Base-by-base conservation (phyloP, 139 green algal genomes). In the Raphidocelis subcapitata region DNA sequence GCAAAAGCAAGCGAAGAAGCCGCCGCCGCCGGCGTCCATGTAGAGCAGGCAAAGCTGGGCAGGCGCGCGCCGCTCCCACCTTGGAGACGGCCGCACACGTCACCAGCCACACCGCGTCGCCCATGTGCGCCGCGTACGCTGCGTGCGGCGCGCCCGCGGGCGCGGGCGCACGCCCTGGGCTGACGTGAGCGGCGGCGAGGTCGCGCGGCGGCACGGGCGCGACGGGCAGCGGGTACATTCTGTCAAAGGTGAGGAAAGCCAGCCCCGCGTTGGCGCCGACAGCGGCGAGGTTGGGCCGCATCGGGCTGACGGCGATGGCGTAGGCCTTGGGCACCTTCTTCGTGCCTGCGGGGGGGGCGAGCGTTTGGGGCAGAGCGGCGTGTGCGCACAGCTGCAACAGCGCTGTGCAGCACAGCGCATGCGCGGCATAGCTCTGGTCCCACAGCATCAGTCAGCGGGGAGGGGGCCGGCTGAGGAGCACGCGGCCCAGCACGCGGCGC, bases 271-370 rank as follows among this genome's bases (percentile, higher is more conserved):
- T 89, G 61, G 72, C 72, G 26, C 71, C 84, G 1, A 77, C 67
- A 2, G 72, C 74, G 20, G 81, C 70, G 1, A 83, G 26, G 49
- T 80, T 46, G 23, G 84, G 81, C n/a, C 74, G 73, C 16, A 73
- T 41, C 2, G 81, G 78, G 76, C 85, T 81, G n/a, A 81, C 69
- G 37, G 69, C 61, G 2, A 86, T 51, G n/a, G 51, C 33, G 72
- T 89, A 86, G 8, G 84, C 56, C 80, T 89, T 89, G 72, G 83
- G 83, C 12, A 62, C 8, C 29, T 75, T 78, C 75, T 89, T 89
- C 23, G 18, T 35, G 52, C 79, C 79, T 81, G 69, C 49, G 47
- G 46, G 5, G 46, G 1, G 31, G 47, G 47, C 15, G 47, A 18
- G 47, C 47, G 18, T 15, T 15, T 15, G 47, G 47, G 47, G 47